These are phyloP conservation scores for Clonostachys chloroleuca DNA, from an alignment of 2,329 filamentous ascomycete species.

Conservation along the genomic window DNA sequence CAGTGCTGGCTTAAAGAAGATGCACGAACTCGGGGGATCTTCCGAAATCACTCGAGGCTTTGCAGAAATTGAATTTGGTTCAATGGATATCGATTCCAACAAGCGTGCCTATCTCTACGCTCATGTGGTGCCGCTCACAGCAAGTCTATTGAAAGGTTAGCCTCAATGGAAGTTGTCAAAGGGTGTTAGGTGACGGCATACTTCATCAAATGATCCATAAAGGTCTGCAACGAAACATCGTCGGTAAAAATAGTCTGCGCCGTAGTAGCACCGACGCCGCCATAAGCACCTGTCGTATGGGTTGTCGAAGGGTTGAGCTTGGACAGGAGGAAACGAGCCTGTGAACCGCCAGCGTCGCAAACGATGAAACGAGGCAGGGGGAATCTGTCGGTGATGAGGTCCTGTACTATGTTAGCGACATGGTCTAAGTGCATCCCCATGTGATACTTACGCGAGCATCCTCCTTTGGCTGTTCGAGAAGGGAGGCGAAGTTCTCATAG, in stretches of 20 bases:
- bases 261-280: conserved; percentile 77
- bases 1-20: too few species aligned
- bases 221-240: conserved; percentile 95
- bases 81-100: too few species aligned
- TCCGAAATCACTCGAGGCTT: too few species aligned
- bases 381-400: conserved; percentile 95
- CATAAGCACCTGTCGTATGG: conserved; percentile 89
- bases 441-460: conserved; percentile 73
- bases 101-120: too few species aligned
- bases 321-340: conserved; percentile 92
- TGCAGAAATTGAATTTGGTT: too few species aligned
- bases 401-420: conserved; percentile 44
- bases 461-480: conserved; percentile 92
- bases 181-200: conserved; percentile 36
- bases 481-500: conserved; percentile 88
- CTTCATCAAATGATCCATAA: conserved; percentile 99
- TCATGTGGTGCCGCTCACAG: conserved; percentile 60
- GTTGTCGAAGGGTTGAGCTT: conserved; percentile 98
- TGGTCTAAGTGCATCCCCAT: background rate
- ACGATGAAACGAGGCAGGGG: conserved; percentile 98
- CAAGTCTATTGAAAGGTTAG: conserved; percentile 35
- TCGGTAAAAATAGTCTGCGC: conserved; percentile 99
- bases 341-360: conserved; percentile 95
- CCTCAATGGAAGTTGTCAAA: background rate
- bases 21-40: too few species aligned